Percentiles rank a stretch among this genome's conserved stretches.
Conservation (phyloP, 2,329 filamentous ascomycete genomes). For the Paramyrothecium roridum region DNA sequence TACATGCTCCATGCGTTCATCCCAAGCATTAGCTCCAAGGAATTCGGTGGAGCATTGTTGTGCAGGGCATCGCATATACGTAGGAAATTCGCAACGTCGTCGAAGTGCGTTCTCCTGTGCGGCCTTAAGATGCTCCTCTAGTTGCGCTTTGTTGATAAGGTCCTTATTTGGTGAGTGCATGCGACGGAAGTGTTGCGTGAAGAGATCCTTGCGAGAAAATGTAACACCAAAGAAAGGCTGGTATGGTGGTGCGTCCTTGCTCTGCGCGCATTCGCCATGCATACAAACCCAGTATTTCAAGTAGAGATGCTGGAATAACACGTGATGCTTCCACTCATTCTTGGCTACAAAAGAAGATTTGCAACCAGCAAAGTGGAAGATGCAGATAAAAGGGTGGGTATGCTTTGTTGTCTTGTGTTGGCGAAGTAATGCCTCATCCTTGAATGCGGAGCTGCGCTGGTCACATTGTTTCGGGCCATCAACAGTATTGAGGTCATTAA, state of each 20-base stretch:
- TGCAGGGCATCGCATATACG: conserved; percentile 58
- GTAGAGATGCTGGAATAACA: conserved; percentile 74
- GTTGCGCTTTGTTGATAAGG: conserved; percentile 34
- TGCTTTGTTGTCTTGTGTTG: conserved; percentile 52
- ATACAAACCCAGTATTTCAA: conserved; percentile 74
- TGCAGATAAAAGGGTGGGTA: conserved; percentile 67
- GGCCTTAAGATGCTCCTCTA: conserved; percentile 51
- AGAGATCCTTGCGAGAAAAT: conserved; percentile 92
- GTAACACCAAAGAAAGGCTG: conserved; percentile 44
- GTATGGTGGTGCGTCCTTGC: conserved; percentile 14
- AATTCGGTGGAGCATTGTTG: conserved; percentile 59
- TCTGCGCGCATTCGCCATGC: conserved; percentile 50
- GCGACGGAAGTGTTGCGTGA: conserved; percentile 80
- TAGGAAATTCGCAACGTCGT: conserved; percentile 60
- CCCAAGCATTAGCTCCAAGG: conserved; percentile 65
- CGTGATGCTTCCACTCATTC: conserved; percentile 95
- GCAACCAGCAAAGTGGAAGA: conserved; percentile 78
- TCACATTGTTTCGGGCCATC: conserved; percentile 9
- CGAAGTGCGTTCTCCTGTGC: conserved; percentile 59
- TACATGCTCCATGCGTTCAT: conserved; percentile 83
- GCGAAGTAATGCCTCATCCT: conserved; percentile 40
- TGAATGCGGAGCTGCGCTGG: conserved; percentile 30
- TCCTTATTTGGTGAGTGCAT: conserved; percentile 67
- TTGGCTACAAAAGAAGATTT: conserved; percentile 69
- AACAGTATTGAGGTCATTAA: too few species aligned